Percentiles rank a stretch among this genome's conserved stretches.
These are phyloP conservation scores for Tulasnella sp. DNA, from an alignment of 768 basidiomycete species.

Conservation along the genomic window DNA sequence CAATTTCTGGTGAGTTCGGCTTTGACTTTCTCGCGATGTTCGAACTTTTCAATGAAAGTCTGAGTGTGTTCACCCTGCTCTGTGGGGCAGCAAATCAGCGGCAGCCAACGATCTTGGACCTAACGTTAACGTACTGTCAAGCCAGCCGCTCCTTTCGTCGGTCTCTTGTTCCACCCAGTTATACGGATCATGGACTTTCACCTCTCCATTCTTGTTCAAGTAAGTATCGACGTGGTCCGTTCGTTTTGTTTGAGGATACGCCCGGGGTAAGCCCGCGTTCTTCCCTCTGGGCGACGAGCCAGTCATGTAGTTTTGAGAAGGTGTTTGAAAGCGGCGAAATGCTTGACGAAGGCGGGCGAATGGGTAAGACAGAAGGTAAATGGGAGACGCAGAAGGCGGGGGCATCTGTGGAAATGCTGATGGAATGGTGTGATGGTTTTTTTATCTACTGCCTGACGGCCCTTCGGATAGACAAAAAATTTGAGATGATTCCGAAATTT, in stretches of 20 bases:
- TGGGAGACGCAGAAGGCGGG: background rate
- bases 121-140: slow-evolving; percentile 33
- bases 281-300: background rate
- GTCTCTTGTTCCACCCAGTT: slow-evolving; percentile 66
- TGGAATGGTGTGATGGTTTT: too few relatives aligned
- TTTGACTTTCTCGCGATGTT: slow-evolving; percentile 56
- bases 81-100: background rate
- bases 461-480: too few relatives aligned
- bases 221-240: slow-evolving; percentile 66
- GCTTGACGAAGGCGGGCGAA: background rate
- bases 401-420: too few relatives aligned
- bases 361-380: background rate
- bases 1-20: slow-evolving; percentile 54
- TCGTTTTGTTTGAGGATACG: slow-evolving; percentile 58
- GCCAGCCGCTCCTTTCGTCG: slow-evolving; percentile 55
- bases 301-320: background rate
- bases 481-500: too few relatives aligned
- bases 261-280: background rate
- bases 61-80: slow-evolving; percentile 60
- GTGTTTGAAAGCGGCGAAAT: background rate
- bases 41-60: slow-evolving; percentile 58
- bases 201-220: slow-evolving; percentile 59
- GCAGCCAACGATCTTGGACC: background rate
- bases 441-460: too few relatives aligned
- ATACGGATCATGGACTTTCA: slow-evolving; percentile 67